Evolutionary conservation across 805 yeast genomes (phyloP).

Genomic region (Lipomyces japonicus): DNA sequence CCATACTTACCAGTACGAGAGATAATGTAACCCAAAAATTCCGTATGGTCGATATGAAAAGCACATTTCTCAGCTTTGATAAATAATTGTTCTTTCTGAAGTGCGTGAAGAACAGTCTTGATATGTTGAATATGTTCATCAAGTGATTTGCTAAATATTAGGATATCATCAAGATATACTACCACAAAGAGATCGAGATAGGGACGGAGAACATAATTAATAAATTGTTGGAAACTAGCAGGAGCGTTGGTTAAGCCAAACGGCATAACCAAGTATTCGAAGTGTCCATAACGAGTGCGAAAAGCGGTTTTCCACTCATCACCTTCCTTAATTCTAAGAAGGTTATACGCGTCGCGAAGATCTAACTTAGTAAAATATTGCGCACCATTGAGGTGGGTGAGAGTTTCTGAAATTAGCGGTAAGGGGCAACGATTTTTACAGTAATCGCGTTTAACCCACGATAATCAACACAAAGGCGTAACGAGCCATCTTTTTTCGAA

Average conservation of each 20-base stretch:
- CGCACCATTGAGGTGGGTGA: background rate
- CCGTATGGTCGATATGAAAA: background rate
- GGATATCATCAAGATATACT: conserved; percentile 25
- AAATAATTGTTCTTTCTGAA: background rate
- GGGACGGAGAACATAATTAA: too few relatives aligned
- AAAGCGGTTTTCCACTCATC: conserved; percentile 8
- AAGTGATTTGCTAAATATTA: conserved; percentile 1
- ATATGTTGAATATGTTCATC: conserved; percentile 10
- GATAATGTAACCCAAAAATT: background rate
- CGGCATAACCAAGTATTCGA: conserved; percentile 9
- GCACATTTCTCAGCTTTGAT: background rate
- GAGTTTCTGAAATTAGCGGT: background rate
- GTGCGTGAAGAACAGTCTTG: background rate
- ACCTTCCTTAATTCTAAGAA: conserved; percentile 1
- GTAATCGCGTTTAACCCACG: too few relatives aligned
- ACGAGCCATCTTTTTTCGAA: too few relatives aligned
- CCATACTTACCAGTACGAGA: background rate
- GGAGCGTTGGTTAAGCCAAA: too few relatives aligned
- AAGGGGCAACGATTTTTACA: too few relatives aligned
- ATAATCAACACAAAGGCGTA: too few relatives aligned
- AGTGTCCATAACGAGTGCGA: conserved; percentile 4
- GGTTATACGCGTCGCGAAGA: conserved; percentile 1
- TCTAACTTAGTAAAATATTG: background rate
- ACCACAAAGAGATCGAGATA: too few relatives aligned
- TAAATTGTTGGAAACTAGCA: too few relatives aligned